phyloP scores from a whole-genome alignment of 2,329 filamentous ascomycete species.

The Daldinia sp. region DNA sequence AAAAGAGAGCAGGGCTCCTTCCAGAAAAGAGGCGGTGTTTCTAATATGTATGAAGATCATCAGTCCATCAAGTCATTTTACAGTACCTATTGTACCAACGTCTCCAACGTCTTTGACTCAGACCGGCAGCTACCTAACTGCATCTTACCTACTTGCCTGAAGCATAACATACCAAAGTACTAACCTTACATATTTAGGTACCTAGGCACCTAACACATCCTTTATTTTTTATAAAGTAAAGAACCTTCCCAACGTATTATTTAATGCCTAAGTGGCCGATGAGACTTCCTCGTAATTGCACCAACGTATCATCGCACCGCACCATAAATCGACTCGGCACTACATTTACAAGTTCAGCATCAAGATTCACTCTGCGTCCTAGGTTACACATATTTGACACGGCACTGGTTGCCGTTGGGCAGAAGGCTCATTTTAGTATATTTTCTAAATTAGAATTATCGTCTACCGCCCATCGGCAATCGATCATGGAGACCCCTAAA shows the following conservation, averaged over 20 bases:
- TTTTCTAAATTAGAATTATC: background rate
- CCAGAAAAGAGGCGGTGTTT: no score
- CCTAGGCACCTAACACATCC: background rate
- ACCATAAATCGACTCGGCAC: background rate
- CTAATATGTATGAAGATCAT: background rate
- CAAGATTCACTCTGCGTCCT: background rate
- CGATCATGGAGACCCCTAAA: constrained; percentile 48
- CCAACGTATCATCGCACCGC: background rate
- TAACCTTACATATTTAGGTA: background rate
- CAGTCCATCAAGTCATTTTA: background rate
- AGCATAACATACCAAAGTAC: background rate
- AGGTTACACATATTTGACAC: background rate
- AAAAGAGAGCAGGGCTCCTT: no score
- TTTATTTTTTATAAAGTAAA: background rate
- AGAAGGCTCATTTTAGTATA: background rate
- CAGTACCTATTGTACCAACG: background rate
- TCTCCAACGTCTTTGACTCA: background rate
- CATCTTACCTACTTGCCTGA: background rate
- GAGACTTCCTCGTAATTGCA: background rate
- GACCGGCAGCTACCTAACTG: background rate
- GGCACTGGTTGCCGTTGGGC: background rate
- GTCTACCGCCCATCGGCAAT: constrained; percentile 3
- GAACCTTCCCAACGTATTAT: background rate
- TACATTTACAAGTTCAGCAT: background rate
- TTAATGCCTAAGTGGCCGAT: background rate